Conservation (phyloP, 2,329 filamentous ascomycete species). For the Stemphylium lycopersici region DNA sequence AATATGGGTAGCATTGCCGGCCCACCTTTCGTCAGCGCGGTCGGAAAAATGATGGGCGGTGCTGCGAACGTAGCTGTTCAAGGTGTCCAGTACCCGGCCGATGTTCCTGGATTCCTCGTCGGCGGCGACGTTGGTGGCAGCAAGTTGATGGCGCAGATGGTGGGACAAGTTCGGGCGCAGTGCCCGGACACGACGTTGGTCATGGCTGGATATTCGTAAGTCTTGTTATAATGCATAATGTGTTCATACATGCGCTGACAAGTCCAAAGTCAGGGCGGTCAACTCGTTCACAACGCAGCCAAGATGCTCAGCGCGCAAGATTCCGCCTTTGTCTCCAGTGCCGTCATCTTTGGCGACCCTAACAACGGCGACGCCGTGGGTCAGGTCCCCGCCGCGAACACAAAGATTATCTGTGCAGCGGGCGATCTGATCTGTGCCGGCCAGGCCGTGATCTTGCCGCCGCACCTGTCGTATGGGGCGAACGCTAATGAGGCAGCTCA, state of each 20-base stretch:
- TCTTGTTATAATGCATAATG: slow-evolving; percentile 14
- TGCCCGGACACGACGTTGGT: slow-evolving; percentile 57
- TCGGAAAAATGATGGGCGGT: slow-evolving; percentile 50
- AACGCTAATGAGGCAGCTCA: slow-evolving; percentile 41
- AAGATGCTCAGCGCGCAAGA: slow-evolving; percentile 32
- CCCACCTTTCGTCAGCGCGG: slow-evolving; percentile 57
- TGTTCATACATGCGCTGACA: background rate
- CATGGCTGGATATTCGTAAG: slow-evolving; percentile 57
- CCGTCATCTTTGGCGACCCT: slow-evolving; percentile 49
- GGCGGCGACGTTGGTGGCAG: slow-evolving; percentile 56
- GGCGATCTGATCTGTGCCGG: slow-evolving; percentile 46
- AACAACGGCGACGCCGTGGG: slow-evolving; percentile 43
- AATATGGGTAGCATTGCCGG: slow-evolving; percentile 60
- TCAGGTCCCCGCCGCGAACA: slow-evolving; percentile 38
- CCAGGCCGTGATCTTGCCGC: slow-evolving; percentile 35
- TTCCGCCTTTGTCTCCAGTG: slow-evolving; percentile 31
- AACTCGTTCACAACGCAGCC: slow-evolving; percentile 56
- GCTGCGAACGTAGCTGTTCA: slow-evolving; percentile 56
- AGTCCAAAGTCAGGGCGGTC: slow-evolving; percentile 46
- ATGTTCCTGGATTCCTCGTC: slow-evolving; percentile 52
- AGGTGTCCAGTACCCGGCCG: slow-evolving; percentile 61
- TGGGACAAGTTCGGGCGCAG: slow-evolving; percentile 47
- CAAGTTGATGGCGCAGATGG: slow-evolving; percentile 52
- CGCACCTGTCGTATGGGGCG: slow-evolving; percentile 44
- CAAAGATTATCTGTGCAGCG: slow-evolving; percentile 43